Conservation (phyloP, 2,329 filamentous ascomycete genomes). For the Pseudogymnoascus destructans region DNA sequence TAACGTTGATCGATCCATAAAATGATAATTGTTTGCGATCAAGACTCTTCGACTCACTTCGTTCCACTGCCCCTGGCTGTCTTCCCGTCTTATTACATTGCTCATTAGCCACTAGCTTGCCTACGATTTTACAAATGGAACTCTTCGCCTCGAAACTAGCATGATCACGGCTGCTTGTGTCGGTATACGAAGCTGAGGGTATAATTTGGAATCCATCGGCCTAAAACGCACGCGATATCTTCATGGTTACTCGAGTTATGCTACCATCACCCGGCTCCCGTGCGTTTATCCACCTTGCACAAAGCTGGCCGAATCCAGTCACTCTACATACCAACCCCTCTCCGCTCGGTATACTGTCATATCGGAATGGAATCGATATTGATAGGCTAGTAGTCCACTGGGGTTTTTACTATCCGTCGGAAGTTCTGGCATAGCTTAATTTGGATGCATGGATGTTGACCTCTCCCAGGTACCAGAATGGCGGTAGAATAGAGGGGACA, state of each 20-base stretch:
- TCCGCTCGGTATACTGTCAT: background rate
- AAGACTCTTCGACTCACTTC: background rate
- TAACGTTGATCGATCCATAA: background rate
- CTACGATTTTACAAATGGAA: background rate
- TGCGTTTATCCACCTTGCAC: background rate
- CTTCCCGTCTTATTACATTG: background rate
- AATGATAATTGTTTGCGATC: background rate
- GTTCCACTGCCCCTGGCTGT: background rate
- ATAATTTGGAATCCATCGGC: background rate
- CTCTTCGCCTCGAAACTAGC: background rate
- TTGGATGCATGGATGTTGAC: background rate
- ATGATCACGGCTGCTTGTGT: background rate
- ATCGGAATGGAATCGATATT: background rate
- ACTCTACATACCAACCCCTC: background rate
- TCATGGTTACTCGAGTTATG: background rate
- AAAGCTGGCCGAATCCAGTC: background rate
- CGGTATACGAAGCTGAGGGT: background rate
- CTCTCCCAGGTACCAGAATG: background rate
- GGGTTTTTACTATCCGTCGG: background rate
- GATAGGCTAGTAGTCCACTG: background rate
- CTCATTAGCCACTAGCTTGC: background rate
- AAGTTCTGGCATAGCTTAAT: background rate
- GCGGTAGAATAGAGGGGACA: background rate
- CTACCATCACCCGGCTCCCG: too few relatives aligned
- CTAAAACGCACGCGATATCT: background rate